Base-by-base conservation (phyloP, 805 yeast genomes). In the Saturnispora gosingensis region DNA sequence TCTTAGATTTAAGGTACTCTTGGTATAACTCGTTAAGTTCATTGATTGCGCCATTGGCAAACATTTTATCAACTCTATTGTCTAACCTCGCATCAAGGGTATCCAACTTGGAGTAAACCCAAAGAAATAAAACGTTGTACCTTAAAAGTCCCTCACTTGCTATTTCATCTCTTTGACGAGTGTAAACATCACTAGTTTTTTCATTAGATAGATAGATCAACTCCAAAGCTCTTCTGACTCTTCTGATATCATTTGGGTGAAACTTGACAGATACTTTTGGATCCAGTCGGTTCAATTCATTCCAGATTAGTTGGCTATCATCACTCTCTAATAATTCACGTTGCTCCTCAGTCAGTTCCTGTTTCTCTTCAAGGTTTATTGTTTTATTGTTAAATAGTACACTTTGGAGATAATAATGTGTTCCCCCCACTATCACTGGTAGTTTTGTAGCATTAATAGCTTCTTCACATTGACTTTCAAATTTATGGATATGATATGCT, bases 371-470 rank as follows among this genome's bases (percentile, higher is more conserved):
- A 4, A 51, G 32, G 9, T 40, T 51, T 6, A 85, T 74, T 0
- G 86, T 82, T 53, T 80, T 81, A 60, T 88, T 87, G 39, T 77
- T 73, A 63, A 90, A 87, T 8, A 88, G 63, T 7, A 91, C 64
- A 8, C 86, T 80, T 66, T 87, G 97, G 36, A 88, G 70, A 63
- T 93, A 93, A 65, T 93, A 93, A 62, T 90, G 97, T 0, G 99
- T 93, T 0, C 99, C 99, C 5, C 99, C 99, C 1, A 93, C 93
- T 0, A 93, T 65, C 3, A 93, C 85, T 0, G 99, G 97, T 1
- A 85, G 58, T 60, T 88, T 89, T 10, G 91, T 82, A 32, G 81
- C 85, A 0, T 76, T 74, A 7, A 90, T 85, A 16, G 78, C 73
- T 0, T 56, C 64, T 34, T 72, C 60, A 8, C 96, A 96, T 58